A percentile compares a stretch with the other conserved stretches of the same genome.
phyloP scores from a whole-genome alignment of 73 alveolate species.

The Paramecium octaurelia region DNA sequence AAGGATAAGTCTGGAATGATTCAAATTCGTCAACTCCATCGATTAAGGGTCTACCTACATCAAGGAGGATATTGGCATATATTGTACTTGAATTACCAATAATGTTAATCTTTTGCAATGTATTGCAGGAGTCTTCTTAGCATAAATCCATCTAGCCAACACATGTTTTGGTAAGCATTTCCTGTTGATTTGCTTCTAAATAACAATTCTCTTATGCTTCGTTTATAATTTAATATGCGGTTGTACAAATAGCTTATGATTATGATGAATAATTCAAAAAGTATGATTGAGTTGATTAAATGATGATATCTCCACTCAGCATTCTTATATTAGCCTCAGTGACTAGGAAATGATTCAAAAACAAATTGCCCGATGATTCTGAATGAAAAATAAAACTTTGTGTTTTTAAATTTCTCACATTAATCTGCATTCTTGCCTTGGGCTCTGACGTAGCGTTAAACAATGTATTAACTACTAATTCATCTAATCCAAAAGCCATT shows the following conservation, averaged over 20 bases:
- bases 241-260: neutral
- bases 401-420: neutral
- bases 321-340: neutral
- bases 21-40: neutral
- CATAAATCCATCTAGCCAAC: neutral
- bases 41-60: neutral
- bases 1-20: neutral
- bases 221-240: neutral
- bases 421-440: neutral
- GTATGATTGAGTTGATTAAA: neutral
- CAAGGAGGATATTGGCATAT: neutral
- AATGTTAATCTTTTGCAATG: neutral
- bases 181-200: neutral
- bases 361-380: neutral
- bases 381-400: neutral
- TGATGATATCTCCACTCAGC: neutral
- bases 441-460: slow-evolving; percentile 2
- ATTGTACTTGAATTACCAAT: slow-evolving; percentile 14
- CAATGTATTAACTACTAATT: neutral
- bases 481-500: neutral
- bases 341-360: neutral
- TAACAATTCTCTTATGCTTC: neutral
- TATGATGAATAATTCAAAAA: neutral
- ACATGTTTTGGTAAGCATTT: neutral
- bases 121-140: neutral